Evolutionary conservation across 2,329 filamentous ascomycete genomes (phyloP), one percentile per base, ranked within the genome.

Genomic region (Trichoderma oligosporum): DNA sequence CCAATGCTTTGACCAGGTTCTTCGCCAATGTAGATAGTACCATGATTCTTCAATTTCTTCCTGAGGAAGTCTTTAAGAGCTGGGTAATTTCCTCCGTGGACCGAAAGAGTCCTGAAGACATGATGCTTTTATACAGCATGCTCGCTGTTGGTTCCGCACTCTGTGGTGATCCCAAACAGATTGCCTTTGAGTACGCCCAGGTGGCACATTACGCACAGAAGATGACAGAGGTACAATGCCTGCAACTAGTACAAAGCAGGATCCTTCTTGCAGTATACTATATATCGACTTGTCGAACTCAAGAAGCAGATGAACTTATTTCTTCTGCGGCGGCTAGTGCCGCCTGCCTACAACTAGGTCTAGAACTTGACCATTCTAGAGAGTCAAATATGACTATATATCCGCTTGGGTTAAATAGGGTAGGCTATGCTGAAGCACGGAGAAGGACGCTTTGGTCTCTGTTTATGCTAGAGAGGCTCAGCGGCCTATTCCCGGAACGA

Each of bases 401-500:
- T 53, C 82, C 83, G 4, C 85, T 83, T 64, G 81, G 78, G 18
- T 75, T 88, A 61, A 81, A 79, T 62, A 78, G 76, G 57, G 70
- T 71, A 48, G 82, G 81, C 27, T 80, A 85, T 62, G 78, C 80
- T 22, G 88, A 91, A 70, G 86, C 85, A 63, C 79, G 83, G 59
- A 79, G 87, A 61, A 78, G 88, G 56, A 89, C 86, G 0, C 86
- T 89, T 65, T 91, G 87, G 87, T 82, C 84, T 25, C 80, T 83
- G 51, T 88, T 86, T 63, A 73, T 89, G 63, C 79, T 88, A 68
- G 88, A 91, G 71, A 81, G 85, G 46, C 81, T 86, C 60, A 84
- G 82, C 46, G 81, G 81, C 12, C 78, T 84, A 59, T 84, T 79
- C 52, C 78, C 79, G 1, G 74, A 77, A 2, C 76, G 78, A 2